Conservation (phyloP, 164 flowering plant species). For the Vitis cinerea region DNA sequence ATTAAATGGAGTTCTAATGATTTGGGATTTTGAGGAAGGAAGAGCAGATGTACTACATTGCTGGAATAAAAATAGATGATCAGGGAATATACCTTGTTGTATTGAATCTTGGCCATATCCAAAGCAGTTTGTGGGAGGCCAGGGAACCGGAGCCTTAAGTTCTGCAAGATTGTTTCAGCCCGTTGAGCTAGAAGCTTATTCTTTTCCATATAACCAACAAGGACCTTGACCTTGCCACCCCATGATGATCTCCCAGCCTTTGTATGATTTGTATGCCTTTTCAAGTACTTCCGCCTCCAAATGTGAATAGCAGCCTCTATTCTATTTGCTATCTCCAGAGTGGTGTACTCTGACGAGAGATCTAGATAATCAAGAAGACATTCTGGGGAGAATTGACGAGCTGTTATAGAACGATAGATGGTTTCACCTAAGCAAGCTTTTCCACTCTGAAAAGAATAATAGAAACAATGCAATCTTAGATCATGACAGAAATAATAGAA, state of each 20-base stretch:
- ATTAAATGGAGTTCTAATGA: background rate
- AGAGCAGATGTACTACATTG: too few relatives aligned
- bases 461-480: background rate
- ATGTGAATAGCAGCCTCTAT: constrained; percentile 67
- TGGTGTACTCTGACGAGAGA: constrained; percentile 60
- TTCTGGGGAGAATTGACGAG: constrained; percentile 68
- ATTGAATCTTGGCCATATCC: constrained; percentile 80
- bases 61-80: background rate
- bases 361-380: constrained; percentile 61
- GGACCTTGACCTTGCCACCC: constrained; percentile 66
- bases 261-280: constrained; percentile 20
- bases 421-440: constrained; percentile 71
- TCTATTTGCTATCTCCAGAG: constrained; percentile 66
- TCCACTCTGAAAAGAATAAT: constrained; percentile 45
- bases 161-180: constrained; percentile 66
- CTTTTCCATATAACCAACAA: constrained; percentile 43
- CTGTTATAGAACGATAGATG: constrained; percentile 59
- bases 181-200: constrained; percentile 47
- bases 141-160: constrained; percentile 62
- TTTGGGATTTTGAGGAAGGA: background rate
- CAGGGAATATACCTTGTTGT: constrained; percentile 53
- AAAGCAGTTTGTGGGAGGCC: constrained; percentile 72
- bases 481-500: background rate
- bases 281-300: constrained; percentile 54
- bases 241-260: constrained; percentile 46